Percentiles rank a stretch among this genome's conserved stretches.
Conservation (phyloP, 768 basidiomycete species). For the Boletus subcaerulescens region DNA sequence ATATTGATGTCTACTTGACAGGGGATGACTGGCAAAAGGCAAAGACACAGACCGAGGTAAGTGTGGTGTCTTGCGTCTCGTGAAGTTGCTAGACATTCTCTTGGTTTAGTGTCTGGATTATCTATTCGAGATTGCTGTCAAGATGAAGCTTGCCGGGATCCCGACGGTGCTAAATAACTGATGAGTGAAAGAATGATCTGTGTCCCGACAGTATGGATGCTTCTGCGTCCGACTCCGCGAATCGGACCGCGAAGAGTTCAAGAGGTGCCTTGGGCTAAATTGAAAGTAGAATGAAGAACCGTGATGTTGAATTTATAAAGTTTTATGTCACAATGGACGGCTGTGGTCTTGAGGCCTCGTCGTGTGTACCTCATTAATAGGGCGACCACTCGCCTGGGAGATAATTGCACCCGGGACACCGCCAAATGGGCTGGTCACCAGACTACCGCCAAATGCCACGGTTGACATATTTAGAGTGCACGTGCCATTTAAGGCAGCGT, state of each 20-base stretch:
- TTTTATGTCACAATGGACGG: neutral
- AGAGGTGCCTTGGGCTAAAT: neutral
- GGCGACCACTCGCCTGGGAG: neutral
- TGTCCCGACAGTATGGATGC: neutral
- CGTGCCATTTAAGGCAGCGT: conserved; percentile 10
- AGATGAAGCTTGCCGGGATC: conserved; percentile 68
- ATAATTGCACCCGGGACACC: neutral
- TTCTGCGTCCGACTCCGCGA: neutral
- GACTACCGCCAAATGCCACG: neutral
- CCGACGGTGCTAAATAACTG: conserved; percentile 40
- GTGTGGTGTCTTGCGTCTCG: neutral
- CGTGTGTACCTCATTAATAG: neutral
- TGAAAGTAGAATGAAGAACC: neutral
- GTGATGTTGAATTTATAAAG: neutral
- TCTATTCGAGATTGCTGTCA: conserved; percentile 83
- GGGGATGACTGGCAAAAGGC: conserved; percentile 81
- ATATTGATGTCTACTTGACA: conserved; percentile 24
- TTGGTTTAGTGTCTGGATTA: conserved; percentile 76
- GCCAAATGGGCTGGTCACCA: no score
- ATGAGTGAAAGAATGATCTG: neutral
- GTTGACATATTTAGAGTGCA: neutral
- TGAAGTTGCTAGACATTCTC: neutral
- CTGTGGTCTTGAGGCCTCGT: neutral
- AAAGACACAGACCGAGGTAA: conserved; percentile 82
- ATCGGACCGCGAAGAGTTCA: neutral